phyloP scores from a whole-genome alignment of 176 grass and related monocot species.

The Rhynchospora tenuis region DNA sequence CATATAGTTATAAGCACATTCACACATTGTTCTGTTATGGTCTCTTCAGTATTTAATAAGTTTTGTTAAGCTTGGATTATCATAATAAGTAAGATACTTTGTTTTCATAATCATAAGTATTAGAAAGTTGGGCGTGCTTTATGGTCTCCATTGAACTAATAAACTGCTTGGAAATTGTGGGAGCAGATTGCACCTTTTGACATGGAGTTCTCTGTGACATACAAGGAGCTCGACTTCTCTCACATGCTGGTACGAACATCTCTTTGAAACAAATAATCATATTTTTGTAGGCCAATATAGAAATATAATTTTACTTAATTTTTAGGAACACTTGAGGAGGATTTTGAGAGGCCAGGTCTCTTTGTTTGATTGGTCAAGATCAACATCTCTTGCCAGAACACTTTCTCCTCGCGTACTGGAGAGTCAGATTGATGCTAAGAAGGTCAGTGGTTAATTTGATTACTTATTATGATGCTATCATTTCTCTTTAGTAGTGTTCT shows the following conservation, averaged over 20 bases:
- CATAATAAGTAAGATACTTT: not conserved
- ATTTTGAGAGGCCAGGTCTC: slow-evolving; percentile 97
- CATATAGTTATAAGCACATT: no score
- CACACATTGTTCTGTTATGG: not conserved
- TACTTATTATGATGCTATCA: not conserved
- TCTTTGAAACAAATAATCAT: slow-evolving; percentile 6
- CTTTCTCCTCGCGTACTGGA: slow-evolving; percentile 85
- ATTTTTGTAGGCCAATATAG: not conserved
- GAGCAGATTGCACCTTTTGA: slow-evolving; percentile 88
- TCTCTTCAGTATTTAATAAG: not conserved
- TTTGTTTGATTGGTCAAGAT: slow-evolving; percentile 97
- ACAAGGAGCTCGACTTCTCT: slow-evolving; percentile 99
- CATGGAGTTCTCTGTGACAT: slow-evolving; percentile 89
- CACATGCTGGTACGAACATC: slow-evolving; percentile 75
- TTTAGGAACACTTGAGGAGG: slow-evolving; percentile 94
- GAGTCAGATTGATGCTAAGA: slow-evolving; percentile 93
- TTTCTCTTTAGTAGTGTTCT: not conserved
- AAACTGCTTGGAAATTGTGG: not conserved
- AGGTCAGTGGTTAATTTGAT: slow-evolving; percentile 40
- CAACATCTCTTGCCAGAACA: slow-evolving; percentile 81
- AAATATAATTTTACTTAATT: slow-evolving; percentile 28
- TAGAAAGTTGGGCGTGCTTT: not conserved
- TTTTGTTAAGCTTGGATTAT: not conserved
- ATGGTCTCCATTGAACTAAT: slow-evolving; percentile 16
- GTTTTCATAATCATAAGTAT: not conserved